Evolutionary conservation across 2,329 filamentous ascomycete genomes (phyloP).

Genomic region (Onygena corvina): DNA sequence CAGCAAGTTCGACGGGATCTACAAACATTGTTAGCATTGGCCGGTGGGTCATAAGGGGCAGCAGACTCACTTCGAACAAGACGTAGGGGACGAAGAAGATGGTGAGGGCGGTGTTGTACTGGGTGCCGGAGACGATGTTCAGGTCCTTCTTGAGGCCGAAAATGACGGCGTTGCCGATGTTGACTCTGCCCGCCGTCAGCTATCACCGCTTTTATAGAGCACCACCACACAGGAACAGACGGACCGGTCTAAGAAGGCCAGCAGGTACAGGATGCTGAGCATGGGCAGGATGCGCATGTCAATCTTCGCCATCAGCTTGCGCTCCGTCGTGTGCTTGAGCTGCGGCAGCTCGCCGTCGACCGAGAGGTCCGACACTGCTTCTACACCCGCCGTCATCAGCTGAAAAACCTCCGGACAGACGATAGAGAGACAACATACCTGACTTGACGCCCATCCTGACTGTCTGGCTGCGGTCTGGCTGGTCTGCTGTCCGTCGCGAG

Average conservation of each 20-base stretch:
- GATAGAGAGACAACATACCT: not conserved
- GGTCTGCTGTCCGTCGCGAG: too few relatives aligned
- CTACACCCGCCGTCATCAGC: not conserved
- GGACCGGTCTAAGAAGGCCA: conserved; percentile 54
- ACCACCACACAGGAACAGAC: not conserved
- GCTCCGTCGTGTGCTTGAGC: conserved; percentile 39
- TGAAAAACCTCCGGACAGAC: not conserved
- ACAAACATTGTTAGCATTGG: conserved; percentile 19
- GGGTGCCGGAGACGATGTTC: conserved; percentile 37
- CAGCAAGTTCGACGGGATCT: conserved; percentile 62
- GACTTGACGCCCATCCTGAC: conserved; percentile 2
- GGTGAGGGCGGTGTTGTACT: conserved; percentile 65
- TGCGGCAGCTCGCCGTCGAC: conserved; percentile 3
- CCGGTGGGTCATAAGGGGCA: conserved; percentile 22
- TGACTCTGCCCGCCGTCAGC: conserved; percentile 43
- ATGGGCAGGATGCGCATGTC: conserved; percentile 61
- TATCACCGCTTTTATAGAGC: not conserved
- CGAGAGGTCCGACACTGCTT: conserved; percentile 9
- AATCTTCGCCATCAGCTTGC: conserved; percentile 55
- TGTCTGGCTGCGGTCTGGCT: not conserved
- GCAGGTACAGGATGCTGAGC: conserved; percentile 57
- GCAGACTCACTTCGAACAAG: conserved; percentile 47
- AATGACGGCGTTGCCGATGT: conserved; percentile 64
- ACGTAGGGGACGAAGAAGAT: conserved; percentile 76
- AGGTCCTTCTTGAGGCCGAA: conserved; percentile 56